These are phyloP conservation scores for Fusarium sp. DNA, from an alignment of 2,329 filamentous ascomycete genomes.

Conservation along the genomic window DNA sequence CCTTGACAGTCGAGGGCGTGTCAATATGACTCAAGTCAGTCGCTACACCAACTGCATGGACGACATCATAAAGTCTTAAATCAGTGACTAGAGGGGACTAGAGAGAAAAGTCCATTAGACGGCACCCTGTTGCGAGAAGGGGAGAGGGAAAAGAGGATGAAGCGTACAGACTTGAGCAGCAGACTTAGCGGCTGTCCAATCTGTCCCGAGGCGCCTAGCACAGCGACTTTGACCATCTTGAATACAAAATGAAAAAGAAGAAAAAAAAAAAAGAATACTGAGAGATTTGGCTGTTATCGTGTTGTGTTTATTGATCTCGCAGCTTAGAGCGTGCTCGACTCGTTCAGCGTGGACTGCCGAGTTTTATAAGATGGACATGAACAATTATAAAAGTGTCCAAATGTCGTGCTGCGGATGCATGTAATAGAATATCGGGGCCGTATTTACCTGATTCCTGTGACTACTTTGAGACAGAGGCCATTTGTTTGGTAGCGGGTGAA, in stretches of 20 bases:
- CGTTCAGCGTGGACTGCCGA: background rate
- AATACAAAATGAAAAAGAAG: background rate
- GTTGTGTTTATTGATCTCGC: background rate
- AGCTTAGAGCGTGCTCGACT: background rate
- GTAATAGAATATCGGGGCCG: background rate
- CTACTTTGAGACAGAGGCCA: background rate
- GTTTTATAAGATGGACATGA: background rate
- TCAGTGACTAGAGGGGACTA: constrained; percentile 15
- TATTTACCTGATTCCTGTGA: background rate
- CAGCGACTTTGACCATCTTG: constrained; percentile 6
- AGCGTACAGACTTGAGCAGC: constrained; percentile 3
- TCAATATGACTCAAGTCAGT: constrained; percentile 84
- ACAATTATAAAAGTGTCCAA: background rate
- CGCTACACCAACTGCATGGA: constrained; percentile 68
- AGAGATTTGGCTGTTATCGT: background rate
- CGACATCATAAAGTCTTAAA: constrained; percentile 28
- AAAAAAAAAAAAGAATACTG: no score
- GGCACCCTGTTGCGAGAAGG: background rate
- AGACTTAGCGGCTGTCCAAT: constrained; percentile 12
- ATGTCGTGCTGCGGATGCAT: background rate
- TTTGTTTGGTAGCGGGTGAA: background rate
- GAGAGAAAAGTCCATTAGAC: background rate
- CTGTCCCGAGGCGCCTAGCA: constrained; percentile 7
- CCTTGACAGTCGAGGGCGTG: constrained; percentile 79
- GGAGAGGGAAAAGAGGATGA: background rate